phyloP scores from a whole-genome alignment of 129 eudicot species.

The Cynara cardunculus region DNA sequence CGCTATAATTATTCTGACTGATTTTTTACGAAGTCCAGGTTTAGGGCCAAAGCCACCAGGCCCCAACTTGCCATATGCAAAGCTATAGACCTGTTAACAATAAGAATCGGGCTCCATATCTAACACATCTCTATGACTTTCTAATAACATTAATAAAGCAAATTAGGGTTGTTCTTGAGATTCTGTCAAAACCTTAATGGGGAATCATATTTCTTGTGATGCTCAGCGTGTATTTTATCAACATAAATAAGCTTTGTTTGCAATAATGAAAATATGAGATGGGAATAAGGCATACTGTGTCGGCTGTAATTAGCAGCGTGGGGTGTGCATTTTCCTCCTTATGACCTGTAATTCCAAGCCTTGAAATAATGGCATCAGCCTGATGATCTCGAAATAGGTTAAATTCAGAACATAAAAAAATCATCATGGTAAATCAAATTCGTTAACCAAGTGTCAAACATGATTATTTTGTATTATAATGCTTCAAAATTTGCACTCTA shows the following conservation, averaged over 20 bases:
- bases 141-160: too few species aligned
- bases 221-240: background rate
- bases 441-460: background rate
- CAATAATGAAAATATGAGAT: slow-evolving; percentile 3
- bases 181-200: background rate
- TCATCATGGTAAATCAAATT: background rate
- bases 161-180: background rate
- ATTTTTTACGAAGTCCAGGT: background rate
- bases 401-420: background rate
- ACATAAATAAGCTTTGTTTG: background rate
- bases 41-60: too few species aligned
- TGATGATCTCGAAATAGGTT: slow-evolving; percentile 19
- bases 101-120: too few species aligned
- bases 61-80: too few species aligned
- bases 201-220: background rate
- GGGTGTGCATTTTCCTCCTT: slow-evolving; percentile 53
- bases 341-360: slow-evolving; percentile 45
- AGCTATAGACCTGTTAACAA: too few species aligned
- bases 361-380: slow-evolving; percentile 89
- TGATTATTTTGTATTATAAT: background rate
- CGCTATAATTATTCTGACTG: background rate
- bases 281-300: slow-evolving; percentile 61
- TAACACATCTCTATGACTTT: too few species aligned
- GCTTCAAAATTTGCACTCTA: background rate
- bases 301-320: slow-evolving; percentile 84